Conservation (phyloP, 306 rosid species). For the Cicer bijugum region DNA sequence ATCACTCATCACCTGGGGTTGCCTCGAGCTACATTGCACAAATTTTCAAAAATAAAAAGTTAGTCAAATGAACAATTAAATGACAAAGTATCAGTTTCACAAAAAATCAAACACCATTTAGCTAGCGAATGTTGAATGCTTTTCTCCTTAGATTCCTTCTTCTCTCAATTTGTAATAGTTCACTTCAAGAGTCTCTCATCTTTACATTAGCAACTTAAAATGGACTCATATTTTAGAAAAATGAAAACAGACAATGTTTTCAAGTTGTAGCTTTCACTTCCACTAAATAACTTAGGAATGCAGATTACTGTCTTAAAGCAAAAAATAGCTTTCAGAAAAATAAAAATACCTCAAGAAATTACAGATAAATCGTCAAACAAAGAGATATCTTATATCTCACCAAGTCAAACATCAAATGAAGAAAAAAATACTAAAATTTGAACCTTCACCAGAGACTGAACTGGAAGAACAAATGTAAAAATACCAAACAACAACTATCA, state of each 20-base stretch:
- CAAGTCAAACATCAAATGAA: slow-evolving; percentile 40
- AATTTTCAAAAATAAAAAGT: slow-evolving; percentile 27
- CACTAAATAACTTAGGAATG: slow-evolving; percentile 3
- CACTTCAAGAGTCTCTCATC: too few relatives aligned
- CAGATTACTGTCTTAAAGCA: neutral
- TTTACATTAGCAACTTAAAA: too few relatives aligned
- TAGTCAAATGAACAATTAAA: slow-evolving; percentile 21
- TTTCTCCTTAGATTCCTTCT: neutral
- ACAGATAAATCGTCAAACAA: slow-evolving; percentile 15
- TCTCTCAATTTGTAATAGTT: neutral
- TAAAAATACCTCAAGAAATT: neutral
- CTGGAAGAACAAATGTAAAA: neutral
- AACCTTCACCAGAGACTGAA: slow-evolving; percentile 37
- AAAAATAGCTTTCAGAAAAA: slow-evolving; percentile 2
- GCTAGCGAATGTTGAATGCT: neutral
- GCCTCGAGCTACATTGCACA: slow-evolving; percentile 65
- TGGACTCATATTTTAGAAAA: neutral
- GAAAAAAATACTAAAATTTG: neutral
- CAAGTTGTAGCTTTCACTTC: neutral
- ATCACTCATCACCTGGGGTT: slow-evolving; percentile 67
- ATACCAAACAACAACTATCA: neutral
- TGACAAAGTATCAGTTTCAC: slow-evolving; percentile 21
- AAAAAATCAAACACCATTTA: slow-evolving; percentile 8
- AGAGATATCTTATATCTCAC: slow-evolving; percentile 34
- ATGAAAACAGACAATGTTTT: neutral